A percentile compares a stretch with the other conserved stretches of the same genome.
Conservation (phyloP, 2,329 filamentous ascomycete genomes). For the Pseudogymnoascus sp. region DNA sequence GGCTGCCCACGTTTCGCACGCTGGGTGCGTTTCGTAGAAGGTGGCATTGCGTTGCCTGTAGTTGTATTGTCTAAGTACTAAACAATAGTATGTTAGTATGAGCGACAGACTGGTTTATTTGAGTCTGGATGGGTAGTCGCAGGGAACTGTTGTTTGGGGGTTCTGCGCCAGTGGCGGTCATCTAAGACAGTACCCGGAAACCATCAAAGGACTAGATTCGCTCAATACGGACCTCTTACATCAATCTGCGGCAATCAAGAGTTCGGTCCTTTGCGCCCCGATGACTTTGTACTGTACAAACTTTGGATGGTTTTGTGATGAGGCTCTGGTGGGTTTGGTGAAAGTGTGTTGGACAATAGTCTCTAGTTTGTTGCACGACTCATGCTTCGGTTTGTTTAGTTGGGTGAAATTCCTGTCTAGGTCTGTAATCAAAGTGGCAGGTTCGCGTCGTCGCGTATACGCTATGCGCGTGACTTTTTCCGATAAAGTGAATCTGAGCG, state of each 20-base stretch:
- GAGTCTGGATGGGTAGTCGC: constrained; percentile 3
- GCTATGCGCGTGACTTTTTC: constrained; percentile 7
- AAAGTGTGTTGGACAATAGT: background rate
- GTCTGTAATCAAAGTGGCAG: constrained; percentile 7
- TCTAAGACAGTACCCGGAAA: constrained; percentile 7
- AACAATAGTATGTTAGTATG: constrained; percentile 2
- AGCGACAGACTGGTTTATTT: background rate
- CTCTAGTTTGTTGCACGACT: background rate
- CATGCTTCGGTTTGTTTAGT: constrained; percentile 7
- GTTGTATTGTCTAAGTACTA: constrained; percentile 16
- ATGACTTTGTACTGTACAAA: background rate
- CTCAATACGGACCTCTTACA: constrained; percentile 7
- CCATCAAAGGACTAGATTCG: constrained; percentile 4
- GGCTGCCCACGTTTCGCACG: constrained; percentile 30
- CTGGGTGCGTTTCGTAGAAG: constrained; percentile 32
- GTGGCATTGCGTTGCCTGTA: constrained; percentile 28
- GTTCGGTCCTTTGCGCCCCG: background rate
- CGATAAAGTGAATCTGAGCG: background rate
- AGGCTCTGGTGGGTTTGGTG: background rate
- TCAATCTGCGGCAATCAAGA: background rate
- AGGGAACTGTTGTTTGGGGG: constrained; percentile 5
- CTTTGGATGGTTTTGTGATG: background rate
- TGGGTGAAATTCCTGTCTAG: constrained; percentile 7
- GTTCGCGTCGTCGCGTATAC: constrained; percentile 9
- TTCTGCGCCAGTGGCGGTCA: background rate